Evolutionary conservation across 345 rosid genomes (phyloP), one percentile per base, ranked within the genome.

Genomic region (Eutrema yunnanense): DNA sequence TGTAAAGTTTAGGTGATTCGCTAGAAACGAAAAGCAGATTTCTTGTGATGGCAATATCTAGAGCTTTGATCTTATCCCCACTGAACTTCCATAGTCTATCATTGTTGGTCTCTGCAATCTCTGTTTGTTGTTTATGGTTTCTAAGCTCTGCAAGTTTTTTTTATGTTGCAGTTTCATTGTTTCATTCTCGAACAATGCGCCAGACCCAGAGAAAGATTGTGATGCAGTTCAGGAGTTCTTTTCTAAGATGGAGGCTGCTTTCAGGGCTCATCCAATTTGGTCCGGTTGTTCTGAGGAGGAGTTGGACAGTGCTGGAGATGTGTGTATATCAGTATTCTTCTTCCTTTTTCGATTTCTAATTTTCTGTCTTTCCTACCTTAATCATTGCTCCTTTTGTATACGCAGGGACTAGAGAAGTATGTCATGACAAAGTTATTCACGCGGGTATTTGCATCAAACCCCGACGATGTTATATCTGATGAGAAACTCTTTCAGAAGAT

Each of bases 401-500:
- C 78, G 30, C 84, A 92, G 98, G 97, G 98, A 22, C 83, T 92
- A 75, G 97, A 95, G 87, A 95, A 95, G 93, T 95, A 90, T 84
- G 87, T 92, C 52, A 90, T 95, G 99, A 90, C 96, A 71, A 95
- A 92, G 85, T 82, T 95, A 71, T 95, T 83, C 80, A 76, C 88
- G 27, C 89, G 87, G 76, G 97, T 90, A 32, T 90, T 92, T 87
- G 99, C 96, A 70, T 90, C 97, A 74, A 79, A 82, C 84, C 85
- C 92, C 54, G 96, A 92, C 66, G 96, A 95, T 65, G 88, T 83
- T 34, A 86, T 88, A 63, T 74, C 73, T 69, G 99, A 95, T 72
- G 92, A 83, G 50, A 82, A 85, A 53, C 84, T 95, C 52, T 85
- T 78, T 62, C 86, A 90, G 83, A 95, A 88, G 80, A 86, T 88